Conservation (phyloP, 1,284 basidiomycete genomes). For the Trametes hirsuta region DNA sequence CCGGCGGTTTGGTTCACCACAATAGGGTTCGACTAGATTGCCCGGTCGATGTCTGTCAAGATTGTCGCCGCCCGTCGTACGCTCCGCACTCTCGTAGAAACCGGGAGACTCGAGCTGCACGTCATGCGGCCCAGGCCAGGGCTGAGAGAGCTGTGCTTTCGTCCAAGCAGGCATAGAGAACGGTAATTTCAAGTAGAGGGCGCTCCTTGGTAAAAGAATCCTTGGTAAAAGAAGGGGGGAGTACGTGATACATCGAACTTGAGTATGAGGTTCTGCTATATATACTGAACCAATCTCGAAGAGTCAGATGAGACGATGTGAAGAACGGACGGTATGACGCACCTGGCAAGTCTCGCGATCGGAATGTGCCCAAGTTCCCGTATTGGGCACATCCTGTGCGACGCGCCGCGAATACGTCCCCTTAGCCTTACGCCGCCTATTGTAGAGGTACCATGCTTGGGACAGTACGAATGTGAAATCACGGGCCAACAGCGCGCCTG, state of each 20-base stretch:
- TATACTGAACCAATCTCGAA: too few relatives aligned
- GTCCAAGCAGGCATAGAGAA: constrained; percentile 18
- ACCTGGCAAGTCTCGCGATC: too few relatives aligned
- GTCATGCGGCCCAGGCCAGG: constrained; percentile 13
- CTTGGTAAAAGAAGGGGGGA: not conserved
- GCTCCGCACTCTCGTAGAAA: constrained; percentile 6
- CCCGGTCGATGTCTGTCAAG: constrained; percentile 10
- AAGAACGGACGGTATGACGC: too few relatives aligned
- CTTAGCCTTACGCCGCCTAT: too few relatives aligned
- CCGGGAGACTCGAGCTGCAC: constrained; percentile 6
- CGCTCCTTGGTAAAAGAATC: not conserved
- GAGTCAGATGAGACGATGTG: too few relatives aligned
- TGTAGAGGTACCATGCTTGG: too few relatives aligned
- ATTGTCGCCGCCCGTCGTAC: not conserved
- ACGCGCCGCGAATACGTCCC: too few relatives aligned
- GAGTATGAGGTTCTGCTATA: too few relatives aligned
- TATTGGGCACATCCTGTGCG: too few relatives aligned
- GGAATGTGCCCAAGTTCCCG: too few relatives aligned
- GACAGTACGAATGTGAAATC: too few relatives aligned
- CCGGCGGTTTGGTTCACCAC: constrained; percentile 12
- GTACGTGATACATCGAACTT: not conserved
- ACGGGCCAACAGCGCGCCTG: too few relatives aligned
- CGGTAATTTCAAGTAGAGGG: not conserved
- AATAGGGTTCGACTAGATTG: constrained; percentile 5
- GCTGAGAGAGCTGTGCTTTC: constrained; percentile 2